These are phyloP conservation scores for Macrolepiota dolichaula DNA, from an alignment of 768 basidiomycete species.

Conservation along the genomic window DNA sequence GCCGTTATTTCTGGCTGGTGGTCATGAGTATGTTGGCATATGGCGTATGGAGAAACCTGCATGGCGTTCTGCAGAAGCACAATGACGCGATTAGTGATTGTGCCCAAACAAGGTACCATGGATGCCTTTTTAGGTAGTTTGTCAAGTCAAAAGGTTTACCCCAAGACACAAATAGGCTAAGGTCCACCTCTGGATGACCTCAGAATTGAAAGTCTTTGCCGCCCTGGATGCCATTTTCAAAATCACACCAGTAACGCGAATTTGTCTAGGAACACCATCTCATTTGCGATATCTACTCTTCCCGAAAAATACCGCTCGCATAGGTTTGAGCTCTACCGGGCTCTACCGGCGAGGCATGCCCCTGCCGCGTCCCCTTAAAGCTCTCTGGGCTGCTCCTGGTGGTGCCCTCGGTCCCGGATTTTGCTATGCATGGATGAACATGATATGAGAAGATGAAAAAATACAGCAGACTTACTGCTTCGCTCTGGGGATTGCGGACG, in stretches of 20 bases:
- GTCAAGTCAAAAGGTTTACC: neutral
- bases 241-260: neutral
- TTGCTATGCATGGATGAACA: slow-evolving; percentile 39
- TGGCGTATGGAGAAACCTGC: neutral
- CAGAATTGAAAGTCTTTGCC: neutral
- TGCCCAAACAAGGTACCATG: neutral
- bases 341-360: slow-evolving; percentile 71
- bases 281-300: slow-evolving; percentile 2
- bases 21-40: neutral
- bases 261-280: neutral
- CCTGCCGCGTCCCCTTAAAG: slow-evolving; percentile 82
- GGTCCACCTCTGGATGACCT: neutral
- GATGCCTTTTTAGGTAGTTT: neutral
- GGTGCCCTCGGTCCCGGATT: slow-evolving; percentile 86
- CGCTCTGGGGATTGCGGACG: slow-evolving; percentile 91
- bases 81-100: slow-evolving; percentile 17
- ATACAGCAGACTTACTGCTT: slow-evolving; percentile 58
- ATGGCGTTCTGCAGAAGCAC: slow-evolving; percentile 15
- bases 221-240: neutral
- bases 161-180: neutral
- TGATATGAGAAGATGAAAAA: slow-evolving; percentile 16
- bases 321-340: slow-evolving; percentile 38
- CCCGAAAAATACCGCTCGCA: slow-evolving; percentile 4
- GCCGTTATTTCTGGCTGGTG: too few relatives aligned
- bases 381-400: slow-evolving; percentile 86